Evolutionary conservation across 2,329 filamentous ascomycete species (phyloP), one percentile per base, ranked within the genome.

Genomic region (Samsoniella hepiali): DNA sequence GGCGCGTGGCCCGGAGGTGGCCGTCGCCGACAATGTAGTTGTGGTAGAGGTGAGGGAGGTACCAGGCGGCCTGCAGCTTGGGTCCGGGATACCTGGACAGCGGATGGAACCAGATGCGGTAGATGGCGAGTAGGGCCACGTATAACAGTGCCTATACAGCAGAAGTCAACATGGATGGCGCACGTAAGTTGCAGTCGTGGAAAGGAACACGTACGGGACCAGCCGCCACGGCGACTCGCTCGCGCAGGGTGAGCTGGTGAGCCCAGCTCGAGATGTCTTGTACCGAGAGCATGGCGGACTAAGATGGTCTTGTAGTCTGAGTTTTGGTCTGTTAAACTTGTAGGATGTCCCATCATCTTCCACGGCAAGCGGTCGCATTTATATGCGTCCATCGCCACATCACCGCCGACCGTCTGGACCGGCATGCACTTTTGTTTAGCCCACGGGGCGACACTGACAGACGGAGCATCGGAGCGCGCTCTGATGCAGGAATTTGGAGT

Each of bases 41-140:
- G 5, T 58, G 22, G 32, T 68, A 72, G 1, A 67, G 60, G 38
- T 40, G 65, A 9, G 68, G 67, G 3, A 68, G 32, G 9, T 67
- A 65, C 5, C 65, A 66, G 6, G 67, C 65, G 11, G 70, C 68
- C 29, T 68, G 64, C 5, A 68, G 57, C 8, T 65, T 63, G 1
- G 72, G 72, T 1, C 71, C 72, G 2, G 72, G 72, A 32, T 72
- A 65, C 44, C 69, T 69, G 34, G 71, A 64, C 2, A 74, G 67
- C 2, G 72, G 72, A 57, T 74, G 70, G 47, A 74, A 36, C 45
- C 45, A 49, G 45, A 49, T 49, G 27, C 45, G 45, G 45, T 49
- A 49, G 45, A 49, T 29, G 45, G 15, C 45, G 5, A 29, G 13
- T 22, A 31, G 11, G 3, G 27, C 27, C 10, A 49, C 4, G 11